A percentile compares a stretch with the other conserved stretches of the same genome.
Evolutionary conservation across 805 yeast genomes (phyloP).

Genomic region (Groenewaldozyma tartarivorans): DNA sequence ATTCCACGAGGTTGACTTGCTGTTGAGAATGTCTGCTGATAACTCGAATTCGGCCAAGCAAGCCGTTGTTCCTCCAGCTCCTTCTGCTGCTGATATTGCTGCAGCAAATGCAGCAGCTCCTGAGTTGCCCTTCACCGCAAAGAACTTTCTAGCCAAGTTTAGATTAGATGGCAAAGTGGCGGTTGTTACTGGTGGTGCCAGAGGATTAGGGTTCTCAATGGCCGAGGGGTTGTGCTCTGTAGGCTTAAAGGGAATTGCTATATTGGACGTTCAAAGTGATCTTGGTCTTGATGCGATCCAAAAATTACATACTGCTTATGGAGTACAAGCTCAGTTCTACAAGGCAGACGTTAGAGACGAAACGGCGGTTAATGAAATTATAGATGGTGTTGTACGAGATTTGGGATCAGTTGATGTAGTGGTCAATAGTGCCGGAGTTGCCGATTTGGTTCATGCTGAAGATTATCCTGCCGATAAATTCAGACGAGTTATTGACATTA

Average conservation of each 20-base stretch:
- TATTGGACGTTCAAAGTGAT: conserved; percentile 49
- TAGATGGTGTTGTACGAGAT: conserved; percentile 42
- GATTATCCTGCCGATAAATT: conserved; percentile 58
- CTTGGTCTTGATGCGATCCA: conserved; percentile 53
- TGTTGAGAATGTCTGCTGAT: not conserved
- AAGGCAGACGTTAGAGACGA: conserved; percentile 55
- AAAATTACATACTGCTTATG: conserved; percentile 39
- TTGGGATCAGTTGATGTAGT: conserved; percentile 49
- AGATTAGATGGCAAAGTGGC: conserved; percentile 57
- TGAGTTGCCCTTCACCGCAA: conserved; percentile 26
- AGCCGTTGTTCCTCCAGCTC: conserved; percentile 31
- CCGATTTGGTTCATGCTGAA: conserved; percentile 61
- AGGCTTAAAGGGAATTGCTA: conserved; percentile 45
- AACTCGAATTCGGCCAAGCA: conserved; percentile 18
- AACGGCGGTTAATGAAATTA: conserved; percentile 37
- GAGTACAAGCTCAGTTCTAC: conserved; percentile 55
- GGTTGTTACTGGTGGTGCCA: conserved; percentile 58
- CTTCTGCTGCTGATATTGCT: conserved; percentile 31
- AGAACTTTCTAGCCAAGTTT: conserved; percentile 33
- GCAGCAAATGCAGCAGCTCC: conserved; percentile 28
- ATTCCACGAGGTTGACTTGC: not conserved
- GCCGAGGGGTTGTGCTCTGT: conserved; percentile 51
- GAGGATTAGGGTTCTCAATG: conserved; percentile 54
- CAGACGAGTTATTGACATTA: conserved; percentile 54
- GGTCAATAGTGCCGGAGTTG: conserved; percentile 58